These are phyloP conservation scores for Wickerhamomyces sp. DNA, from an alignment of 1,139 yeast species.

Conservation along the genomic window DNA sequence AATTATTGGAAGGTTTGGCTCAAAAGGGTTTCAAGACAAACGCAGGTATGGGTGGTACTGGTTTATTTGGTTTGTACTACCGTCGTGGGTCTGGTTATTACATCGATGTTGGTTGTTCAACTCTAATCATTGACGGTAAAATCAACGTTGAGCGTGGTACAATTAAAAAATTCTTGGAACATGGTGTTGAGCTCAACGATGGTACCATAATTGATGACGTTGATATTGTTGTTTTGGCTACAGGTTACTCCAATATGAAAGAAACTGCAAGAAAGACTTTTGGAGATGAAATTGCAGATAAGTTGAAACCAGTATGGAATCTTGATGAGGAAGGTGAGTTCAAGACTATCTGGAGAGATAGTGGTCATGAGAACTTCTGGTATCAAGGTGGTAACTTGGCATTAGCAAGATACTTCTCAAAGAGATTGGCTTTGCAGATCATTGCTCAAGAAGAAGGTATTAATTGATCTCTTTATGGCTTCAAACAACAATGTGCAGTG, in stretches of 20 bases:
- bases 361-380: conserved; percentile 36
- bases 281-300: conserved; percentile 32
- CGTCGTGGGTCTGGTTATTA: conserved; percentile 44
- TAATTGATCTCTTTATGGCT: conserved; percentile 6
- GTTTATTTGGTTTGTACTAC: conserved; percentile 35
- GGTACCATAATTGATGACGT: conserved; percentile 32
- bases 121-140: conserved; percentile 34
- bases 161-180: conserved; percentile 31
- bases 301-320: conserved; percentile 34
- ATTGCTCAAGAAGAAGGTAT: conserved; percentile 27
- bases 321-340: conserved; percentile 36
- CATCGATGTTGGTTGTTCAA: conserved; percentile 41
- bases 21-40: conserved; percentile 36
- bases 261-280: conserved; percentile 36
- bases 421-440: conserved; percentile 32
- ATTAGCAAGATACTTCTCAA: conserved; percentile 40
- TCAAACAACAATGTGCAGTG: too few species aligned
- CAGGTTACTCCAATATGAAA: conserved; percentile 41
- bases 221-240: conserved; percentile 39
- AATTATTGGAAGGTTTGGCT: conserved; percentile 29
- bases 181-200: conserved; percentile 36
- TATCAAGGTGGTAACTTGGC: conserved; percentile 49
- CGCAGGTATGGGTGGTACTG: conserved; percentile 40
- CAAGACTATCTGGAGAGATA: conserved; percentile 33
- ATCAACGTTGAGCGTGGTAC: conserved; percentile 34